Evolutionary conservation across 108 stramenopile genomes (phyloP), one percentile per base, ranked within the genome.

Genomic region (Tribonema minus): DNA sequence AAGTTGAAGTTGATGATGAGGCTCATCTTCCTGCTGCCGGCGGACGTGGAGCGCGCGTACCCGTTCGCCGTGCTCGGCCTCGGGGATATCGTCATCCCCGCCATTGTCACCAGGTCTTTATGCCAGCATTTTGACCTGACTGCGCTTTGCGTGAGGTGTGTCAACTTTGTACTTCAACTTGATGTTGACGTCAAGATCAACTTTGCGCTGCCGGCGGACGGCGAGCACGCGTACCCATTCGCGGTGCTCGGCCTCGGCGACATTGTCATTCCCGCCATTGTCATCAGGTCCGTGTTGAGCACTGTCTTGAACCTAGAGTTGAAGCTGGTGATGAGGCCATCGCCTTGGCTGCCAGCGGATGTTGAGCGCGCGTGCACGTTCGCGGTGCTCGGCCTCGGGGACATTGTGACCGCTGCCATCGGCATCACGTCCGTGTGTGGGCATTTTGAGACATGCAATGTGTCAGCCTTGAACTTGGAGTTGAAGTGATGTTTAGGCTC

Each of bases 261-360:
- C 71, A 87, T 88, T n/a, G 88, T 88, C 7, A 80, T 88, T n/a
- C 88, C 88, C 3, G 88, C 86, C 1, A 72, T 87, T n/a, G 88
- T 88, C 35, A 82, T 87, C 39, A 85, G 86, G 31, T 72, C 80
- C 5, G 70, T 82, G 71, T 20, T n/a, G n/a, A n/a, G n/a, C n/a
- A 0, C 38, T 30, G 9, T 12, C 27, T 66, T 23, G 23, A 29
- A 1, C 3, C 15, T 3, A 9, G 23, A 1, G 0, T 0, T 0
- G 34, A 15, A 0, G 29, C 15, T 7, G 34, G 23, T 0, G 3
- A 66, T 5, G 15, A 66, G 7, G 3, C 27, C 3, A 3, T 30
- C 15, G 61, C 15, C 5, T 28, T 6, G n/a, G 15, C 25, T 62
- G n/a, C 27, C n/a, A 6, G 15, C 26, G n/a, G n/a, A 6, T 20